These are phyloP conservation scores for Lachnellula arida DNA, from an alignment of 2,329 filamentous ascomycete genomes.

Conservation along the genomic window DNA sequence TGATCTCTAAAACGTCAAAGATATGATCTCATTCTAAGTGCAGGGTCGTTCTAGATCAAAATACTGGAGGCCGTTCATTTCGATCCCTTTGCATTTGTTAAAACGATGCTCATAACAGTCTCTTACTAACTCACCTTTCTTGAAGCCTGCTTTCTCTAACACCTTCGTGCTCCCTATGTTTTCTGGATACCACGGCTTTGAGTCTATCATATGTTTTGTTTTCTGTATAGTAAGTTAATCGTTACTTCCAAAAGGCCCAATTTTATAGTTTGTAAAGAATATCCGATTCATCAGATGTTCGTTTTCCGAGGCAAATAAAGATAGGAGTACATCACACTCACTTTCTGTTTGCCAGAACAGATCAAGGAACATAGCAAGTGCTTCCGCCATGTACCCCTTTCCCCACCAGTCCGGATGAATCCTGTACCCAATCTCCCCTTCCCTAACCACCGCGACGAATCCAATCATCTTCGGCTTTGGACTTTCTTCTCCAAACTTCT, in stretches of 20 bases:
- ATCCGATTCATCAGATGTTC: too few species aligned
- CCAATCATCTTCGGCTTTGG: too few species aligned
- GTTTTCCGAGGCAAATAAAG: background rate
- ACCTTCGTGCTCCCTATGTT: constrained; percentile 11
- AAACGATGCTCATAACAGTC: constrained; percentile 4
- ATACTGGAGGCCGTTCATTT: background rate
- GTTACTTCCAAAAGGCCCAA: background rate
- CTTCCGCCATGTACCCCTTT: constrained; percentile 16
- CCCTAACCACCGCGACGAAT: background rate
- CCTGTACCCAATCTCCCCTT: constrained; percentile 12
- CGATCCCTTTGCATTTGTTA: background rate
- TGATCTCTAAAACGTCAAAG: too few species aligned
- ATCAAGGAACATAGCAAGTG: constrained; percentile 9
- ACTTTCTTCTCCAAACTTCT: too few species aligned
- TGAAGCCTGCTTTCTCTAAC: constrained; percentile 12
- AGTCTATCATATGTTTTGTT: constrained; percentile 5
- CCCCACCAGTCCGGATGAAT: constrained; percentile 16
- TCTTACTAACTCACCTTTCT: background rate
- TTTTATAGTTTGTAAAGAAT: background rate
- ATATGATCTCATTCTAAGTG: too few species aligned
- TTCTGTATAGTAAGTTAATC: background rate
- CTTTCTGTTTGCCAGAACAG: background rate
- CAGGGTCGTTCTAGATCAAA: background rate
- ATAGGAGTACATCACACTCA: background rate
- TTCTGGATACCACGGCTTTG: constrained; percentile 3